Evolutionary conservation across 2,329 filamentous ascomycete genomes (phyloP).

Genomic region (Neofusicoccum umdonicola): DNA sequence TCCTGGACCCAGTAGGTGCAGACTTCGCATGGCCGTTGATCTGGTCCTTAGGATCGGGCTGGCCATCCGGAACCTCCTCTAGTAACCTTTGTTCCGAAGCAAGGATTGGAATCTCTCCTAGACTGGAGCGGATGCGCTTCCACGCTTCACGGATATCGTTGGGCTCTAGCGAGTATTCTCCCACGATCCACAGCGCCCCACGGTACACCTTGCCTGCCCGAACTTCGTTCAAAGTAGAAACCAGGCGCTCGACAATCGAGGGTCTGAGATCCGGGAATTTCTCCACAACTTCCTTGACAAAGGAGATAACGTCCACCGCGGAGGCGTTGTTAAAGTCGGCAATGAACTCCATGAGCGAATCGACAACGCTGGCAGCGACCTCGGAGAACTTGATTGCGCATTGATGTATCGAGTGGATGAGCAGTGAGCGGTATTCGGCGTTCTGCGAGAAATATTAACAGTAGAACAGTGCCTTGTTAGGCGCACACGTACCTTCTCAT

Average conservation of each 20-base stretch:
- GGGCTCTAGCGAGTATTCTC: conserved; percentile 92
- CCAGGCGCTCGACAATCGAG: conserved; percentile 83
- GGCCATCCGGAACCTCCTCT: conserved; percentile 72
- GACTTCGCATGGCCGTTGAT: conserved; percentile 78
- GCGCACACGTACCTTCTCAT: conserved; percentile 65
- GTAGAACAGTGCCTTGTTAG: no score
- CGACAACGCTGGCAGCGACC: conserved; percentile 93
- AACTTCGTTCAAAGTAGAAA: conserved; percentile 88
- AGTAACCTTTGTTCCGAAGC: conserved; percentile 90
- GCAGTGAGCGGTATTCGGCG: conserved; percentile 85
- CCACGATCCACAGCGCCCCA: conserved; percentile 94
- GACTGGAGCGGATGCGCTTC: conserved; percentile 89
- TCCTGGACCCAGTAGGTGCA: conserved; percentile 78
- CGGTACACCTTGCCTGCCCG: conserved; percentile 96
- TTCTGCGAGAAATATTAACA: conserved; percentile 51
- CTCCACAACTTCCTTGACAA: conserved; percentile 98
- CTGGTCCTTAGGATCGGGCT: conserved; percentile 63
- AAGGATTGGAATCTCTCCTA: conserved; percentile 95
- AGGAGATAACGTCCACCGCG: conserved; percentile 95
- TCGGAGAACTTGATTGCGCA: conserved; percentile 99
- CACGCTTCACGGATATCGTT: conserved; percentile 94
- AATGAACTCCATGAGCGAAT: conserved; percentile 98
- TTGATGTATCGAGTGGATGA: conserved; percentile 96
- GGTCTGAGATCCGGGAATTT: conserved; percentile 89
- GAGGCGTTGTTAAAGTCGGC: conserved; percentile 97